Base-by-base conservation (phyloP, 805 yeast genomes). In the Saturnispora mendoncae region DNA sequence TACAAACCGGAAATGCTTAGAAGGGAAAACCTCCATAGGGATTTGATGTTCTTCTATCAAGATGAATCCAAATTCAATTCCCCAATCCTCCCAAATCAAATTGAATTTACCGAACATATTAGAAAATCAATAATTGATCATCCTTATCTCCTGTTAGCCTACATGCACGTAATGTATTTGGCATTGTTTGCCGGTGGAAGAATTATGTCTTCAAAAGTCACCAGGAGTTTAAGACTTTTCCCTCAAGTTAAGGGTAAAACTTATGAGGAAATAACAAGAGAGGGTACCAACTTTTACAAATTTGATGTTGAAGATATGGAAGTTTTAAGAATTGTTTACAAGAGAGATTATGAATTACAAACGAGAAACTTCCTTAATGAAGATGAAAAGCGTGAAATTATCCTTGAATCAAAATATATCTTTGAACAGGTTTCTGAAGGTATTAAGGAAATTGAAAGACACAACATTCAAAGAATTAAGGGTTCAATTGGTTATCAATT, bases 111-210 rank as follows among this genome's bases (percentile, higher is more conserved):
- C 24, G 58, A 78, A 29, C 86, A 80, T 55, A 81, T 84, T 42
- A 61, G 66, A 29, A 56, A 62, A 36, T 69, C 68, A 7, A 71
- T 81, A 27, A 55, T 54, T 33, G 77, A 71, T 34, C 78, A 80
- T 53, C 94, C 95, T 6, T 74, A 81, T 50, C 60, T 83, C 17
- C 60, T 84, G 28, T 65, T 84, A 36, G 92, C 94, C 4, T 84
- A 84, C 59, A 75, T 85, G 65, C 95, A 84, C 57, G 92, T 83
- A 36, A 71, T 84, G 76, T 84, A 84, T 61, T 64, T 84, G 54
- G 94, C 92, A 0, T 69, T 84, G 38, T 84, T 84, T 64, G 94
- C 94, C 2, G 95, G 95, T 38, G 94, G 94, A 14, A 68, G 78
- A 47, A 67, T 84, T 26, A 70, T 85, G 75, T 66, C 80, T 45